phyloP scores from a whole-genome alignment of 176 grass and related monocot genomes.

The Rhynchospora tenuis region DNA sequence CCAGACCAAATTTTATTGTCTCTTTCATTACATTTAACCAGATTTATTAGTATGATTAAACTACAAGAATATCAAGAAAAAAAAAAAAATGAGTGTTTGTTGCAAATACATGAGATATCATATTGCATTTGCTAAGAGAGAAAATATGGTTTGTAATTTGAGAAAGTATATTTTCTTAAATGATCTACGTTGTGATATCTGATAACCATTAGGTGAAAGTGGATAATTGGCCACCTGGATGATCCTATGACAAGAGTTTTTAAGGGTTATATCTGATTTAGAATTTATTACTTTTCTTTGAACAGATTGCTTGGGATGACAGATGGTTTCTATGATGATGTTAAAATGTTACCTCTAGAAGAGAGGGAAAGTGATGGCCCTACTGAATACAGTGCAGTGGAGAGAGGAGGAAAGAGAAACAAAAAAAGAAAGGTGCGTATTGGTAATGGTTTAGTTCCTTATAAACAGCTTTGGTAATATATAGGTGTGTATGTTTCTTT shows the following conservation, averaged over 20 bases:
- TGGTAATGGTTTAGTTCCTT: not conserved
- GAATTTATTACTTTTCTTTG: not conserved
- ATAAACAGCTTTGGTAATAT: not conserved
- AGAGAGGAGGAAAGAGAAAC: conserved; percentile 22
- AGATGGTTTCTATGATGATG: conserved; percentile 39
- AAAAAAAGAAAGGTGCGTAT: conserved; percentile 31
- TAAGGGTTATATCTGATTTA: not conserved
- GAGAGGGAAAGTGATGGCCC: conserved; percentile 25
- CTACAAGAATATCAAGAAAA: not conserved
- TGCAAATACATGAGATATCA: not conserved
- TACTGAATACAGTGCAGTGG: not conserved
- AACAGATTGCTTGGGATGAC: conserved; percentile 39
- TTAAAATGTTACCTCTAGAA: conserved; percentile 39
- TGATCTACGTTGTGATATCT: not conserved
- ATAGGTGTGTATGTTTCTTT: not conserved
- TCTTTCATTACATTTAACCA: not conserved
- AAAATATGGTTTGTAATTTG: not conserved
- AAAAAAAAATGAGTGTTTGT: not conserved
- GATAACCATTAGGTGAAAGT: not conserved
- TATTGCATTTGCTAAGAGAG: not conserved
- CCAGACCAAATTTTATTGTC: not conserved
- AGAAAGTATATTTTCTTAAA: not conserved
- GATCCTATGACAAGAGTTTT: not conserved
- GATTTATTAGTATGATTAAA: not conserved
- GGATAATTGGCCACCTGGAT: not conserved